Conservation (phyloP, 495 filamentous ascomycete species). For the Penicillium salamii region DNA sequence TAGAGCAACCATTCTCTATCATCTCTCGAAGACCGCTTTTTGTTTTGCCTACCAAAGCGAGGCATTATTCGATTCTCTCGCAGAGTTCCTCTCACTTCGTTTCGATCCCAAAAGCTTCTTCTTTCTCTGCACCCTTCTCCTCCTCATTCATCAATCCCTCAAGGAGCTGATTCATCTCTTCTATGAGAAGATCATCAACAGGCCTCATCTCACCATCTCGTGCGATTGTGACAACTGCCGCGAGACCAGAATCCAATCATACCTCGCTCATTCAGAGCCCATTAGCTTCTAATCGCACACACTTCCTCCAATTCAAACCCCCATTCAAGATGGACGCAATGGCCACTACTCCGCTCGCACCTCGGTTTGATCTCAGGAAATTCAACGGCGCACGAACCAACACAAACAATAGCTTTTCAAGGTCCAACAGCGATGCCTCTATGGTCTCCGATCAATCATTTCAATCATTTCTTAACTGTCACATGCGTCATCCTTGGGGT, state of each 20-base stretch:
- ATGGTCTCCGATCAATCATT: background rate
- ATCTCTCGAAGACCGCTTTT: background rate
- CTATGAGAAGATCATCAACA: background rate
- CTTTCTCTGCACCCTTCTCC: background rate
- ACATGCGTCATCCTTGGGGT: conserved; percentile 26
- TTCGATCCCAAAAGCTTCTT: background rate
- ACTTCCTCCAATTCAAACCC: too few species aligned
- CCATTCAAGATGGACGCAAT: too few species aligned
- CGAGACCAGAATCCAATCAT: conserved; percentile 1
- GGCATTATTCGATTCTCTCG: background rate
- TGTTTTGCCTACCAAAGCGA: background rate
- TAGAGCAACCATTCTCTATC: background rate
- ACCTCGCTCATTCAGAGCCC: background rate
- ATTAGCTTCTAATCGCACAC: background rate
- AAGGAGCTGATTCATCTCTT: background rate
- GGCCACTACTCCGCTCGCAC: too few species aligned
- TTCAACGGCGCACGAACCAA: background rate
- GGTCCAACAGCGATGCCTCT: background rate
- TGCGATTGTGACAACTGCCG: background rate
- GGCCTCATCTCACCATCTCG: background rate
- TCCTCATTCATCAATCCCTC: background rate
- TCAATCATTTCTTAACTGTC: background rate
- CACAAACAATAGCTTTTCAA: background rate
- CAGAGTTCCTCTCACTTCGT: background rate
- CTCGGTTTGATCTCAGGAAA: too few species aligned